phyloP scores from a whole-genome alignment of 2,329 filamentous ascomycete genomes.

The Aspergillus spinulosporus region DNA sequence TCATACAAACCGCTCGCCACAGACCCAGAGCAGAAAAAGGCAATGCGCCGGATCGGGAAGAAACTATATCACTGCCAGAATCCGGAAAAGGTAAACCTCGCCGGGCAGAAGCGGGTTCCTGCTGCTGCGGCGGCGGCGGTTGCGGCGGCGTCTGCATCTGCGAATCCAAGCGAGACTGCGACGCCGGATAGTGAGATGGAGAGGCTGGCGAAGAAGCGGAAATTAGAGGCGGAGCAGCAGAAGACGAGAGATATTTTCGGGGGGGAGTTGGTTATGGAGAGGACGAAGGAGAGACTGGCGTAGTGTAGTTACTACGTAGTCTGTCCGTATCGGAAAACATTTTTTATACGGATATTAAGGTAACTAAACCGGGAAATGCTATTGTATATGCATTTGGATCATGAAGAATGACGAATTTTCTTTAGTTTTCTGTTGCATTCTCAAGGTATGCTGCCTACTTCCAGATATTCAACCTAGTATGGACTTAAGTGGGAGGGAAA shows the following conservation, averaged over 20 bases:
- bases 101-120: conserved; percentile 45
- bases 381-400: neutral
- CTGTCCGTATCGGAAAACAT: neutral
- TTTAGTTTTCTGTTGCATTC: too few relatives aligned
- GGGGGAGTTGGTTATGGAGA: conserved; percentile 37
- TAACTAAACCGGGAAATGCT: neutral
- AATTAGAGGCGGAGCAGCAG: conserved; percentile 36
- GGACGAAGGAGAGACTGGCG: conserved; percentile 29
- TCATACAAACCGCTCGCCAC: conserved; percentile 41
- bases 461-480: too few relatives aligned
- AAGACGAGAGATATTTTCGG: conserved; percentile 38
- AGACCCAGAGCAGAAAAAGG: conserved; percentile 44
- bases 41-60: conserved; percentile 49
- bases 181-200: conserved; percentile 40
- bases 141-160: conserved; percentile 8
- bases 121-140: conserved; percentile 31
- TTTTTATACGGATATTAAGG: neutral
- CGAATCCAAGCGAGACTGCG: conserved; percentile 24
- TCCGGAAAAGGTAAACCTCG: conserved; percentile 48
- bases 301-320: neutral
- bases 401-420: too few relatives aligned
- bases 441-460: too few relatives aligned
- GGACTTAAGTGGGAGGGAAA: too few relatives aligned
- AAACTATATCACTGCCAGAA: conserved; percentile 53
- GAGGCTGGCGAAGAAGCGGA: conserved; percentile 43